Evolutionary conservation across 371 early-diverging fungal genomes (phyloP).

Genomic region (Fennellomyces sp.): DNA sequence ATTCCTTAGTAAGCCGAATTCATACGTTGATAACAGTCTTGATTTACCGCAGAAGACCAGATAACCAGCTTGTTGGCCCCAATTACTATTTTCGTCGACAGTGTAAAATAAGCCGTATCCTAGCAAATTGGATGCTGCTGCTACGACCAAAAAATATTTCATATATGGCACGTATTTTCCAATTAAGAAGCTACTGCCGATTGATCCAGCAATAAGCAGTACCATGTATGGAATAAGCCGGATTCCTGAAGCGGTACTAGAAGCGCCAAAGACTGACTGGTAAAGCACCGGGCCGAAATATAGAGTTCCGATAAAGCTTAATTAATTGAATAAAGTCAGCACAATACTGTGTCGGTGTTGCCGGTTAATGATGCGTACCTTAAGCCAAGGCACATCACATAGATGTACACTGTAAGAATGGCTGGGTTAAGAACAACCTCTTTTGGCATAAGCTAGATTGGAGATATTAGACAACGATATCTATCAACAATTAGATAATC

Average conservation of each 20-base stretch:
- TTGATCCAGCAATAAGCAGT: constrained; percentile 38
- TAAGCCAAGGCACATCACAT: constrained; percentile 66
- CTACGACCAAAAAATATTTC: constrained; percentile 25
- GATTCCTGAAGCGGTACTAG: constrained; percentile 38
- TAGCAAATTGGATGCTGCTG: constrained; percentile 31
- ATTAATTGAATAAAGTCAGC: too few relatives aligned
- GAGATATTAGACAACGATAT: constrained; percentile 15
- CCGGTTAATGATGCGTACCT: too few relatives aligned
- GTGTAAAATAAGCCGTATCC: constrained; percentile 49
- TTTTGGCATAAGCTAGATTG: constrained; percentile 14
- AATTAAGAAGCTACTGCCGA: constrained; percentile 28
- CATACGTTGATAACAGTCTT: too few relatives aligned
- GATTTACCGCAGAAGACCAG: constrained; percentile 32
- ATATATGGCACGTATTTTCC: not conserved
- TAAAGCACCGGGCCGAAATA: constrained; percentile 73
- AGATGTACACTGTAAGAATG: constrained; percentile 11
- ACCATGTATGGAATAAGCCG: constrained; percentile 51
- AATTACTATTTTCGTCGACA: constrained; percentile 34
- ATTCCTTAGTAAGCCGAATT: not conserved
- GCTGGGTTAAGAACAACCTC: constrained; percentile 18
- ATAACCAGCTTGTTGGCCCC: constrained; percentile 46
- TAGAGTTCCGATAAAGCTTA: constrained; percentile 63
- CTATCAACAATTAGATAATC: too few relatives aligned
- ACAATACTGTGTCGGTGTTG: too few relatives aligned
- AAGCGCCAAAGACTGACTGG: constrained; percentile 47